A percentile compares a stretch with the other conserved stretches of the same genome.
Conservation (phyloP, 2,329 filamentous ascomycete genomes). For the Nemania sp. region DNA sequence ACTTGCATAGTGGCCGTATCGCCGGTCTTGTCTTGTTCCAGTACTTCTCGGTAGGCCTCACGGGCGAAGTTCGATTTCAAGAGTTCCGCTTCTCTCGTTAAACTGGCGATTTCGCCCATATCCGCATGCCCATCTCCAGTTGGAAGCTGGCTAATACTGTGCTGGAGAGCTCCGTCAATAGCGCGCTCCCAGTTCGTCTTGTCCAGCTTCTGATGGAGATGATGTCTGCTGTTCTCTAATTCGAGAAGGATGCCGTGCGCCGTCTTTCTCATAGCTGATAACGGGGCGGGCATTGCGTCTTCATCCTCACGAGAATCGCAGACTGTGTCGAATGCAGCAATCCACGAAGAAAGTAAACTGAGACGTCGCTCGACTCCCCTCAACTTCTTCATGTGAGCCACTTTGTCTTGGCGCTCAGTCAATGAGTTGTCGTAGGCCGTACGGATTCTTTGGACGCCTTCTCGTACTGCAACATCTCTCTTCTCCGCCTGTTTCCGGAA, state of each 20-base stretch:
- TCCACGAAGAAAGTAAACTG: slow-evolving; percentile 84
- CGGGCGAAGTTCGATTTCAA: slow-evolving; percentile 81
- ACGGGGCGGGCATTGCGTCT: slow-evolving; percentile 66
- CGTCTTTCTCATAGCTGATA: slow-evolving; percentile 80
- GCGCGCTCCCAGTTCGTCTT: slow-evolving; percentile 85
- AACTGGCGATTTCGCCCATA: slow-evolving; percentile 67
- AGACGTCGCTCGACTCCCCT: slow-evolving; percentile 84
- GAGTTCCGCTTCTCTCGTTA: slow-evolving; percentile 82
- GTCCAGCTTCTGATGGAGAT: slow-evolving; percentile 82
- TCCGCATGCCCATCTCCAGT: slow-evolving; percentile 68
- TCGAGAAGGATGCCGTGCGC: slow-evolving; percentile 87
- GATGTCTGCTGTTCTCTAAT: slow-evolving; percentile 85
- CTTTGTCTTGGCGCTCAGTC: slow-evolving; percentile 76
- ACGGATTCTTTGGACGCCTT: slow-evolving; percentile 79
- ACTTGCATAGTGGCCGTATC: slow-evolving; percentile 80
- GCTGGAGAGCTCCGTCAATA: slow-evolving; percentile 84
- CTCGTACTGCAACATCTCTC: slow-evolving; percentile 72
- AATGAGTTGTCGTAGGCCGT: slow-evolving; percentile 81
- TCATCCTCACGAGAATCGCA: slow-evolving; percentile 73
- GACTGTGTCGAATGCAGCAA: slow-evolving; percentile 84
- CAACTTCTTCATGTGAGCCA: slow-evolving; percentile 78
- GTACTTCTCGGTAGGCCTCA: slow-evolving; percentile 74
- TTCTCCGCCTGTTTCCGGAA: slow-evolving; percentile 91
- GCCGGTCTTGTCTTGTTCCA: slow-evolving; percentile 81
- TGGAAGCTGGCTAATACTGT: slow-evolving; percentile 77